These are phyloP conservation scores for Tylopilus sp. DNA, from an alignment of 1,284 basidiomycete species.

Conservation along the genomic window DNA sequence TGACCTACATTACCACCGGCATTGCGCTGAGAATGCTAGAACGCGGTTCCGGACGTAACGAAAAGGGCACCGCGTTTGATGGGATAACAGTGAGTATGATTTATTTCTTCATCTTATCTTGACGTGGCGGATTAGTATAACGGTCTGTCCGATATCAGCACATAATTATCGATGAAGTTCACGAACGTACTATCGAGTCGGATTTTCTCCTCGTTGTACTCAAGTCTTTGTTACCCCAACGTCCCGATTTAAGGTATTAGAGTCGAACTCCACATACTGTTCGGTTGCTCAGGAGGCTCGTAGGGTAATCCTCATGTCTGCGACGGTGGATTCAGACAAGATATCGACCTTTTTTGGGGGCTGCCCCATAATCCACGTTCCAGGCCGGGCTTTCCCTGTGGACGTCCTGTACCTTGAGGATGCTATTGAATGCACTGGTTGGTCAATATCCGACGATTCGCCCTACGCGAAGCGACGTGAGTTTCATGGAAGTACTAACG, in stretches of 20 bases:
- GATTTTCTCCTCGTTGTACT: constrained; percentile 97
- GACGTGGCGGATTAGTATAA: constrained; percentile 5
- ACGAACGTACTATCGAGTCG: constrained; percentile 96
- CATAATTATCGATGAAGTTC: constrained; percentile 79
- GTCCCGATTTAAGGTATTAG: constrained; percentile 78
- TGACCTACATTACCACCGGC: constrained; percentile 91
- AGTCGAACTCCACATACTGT: neutral
- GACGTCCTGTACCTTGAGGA: constrained; percentile 89
- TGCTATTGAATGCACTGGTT: constrained; percentile 83
- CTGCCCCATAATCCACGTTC: constrained; percentile 86
- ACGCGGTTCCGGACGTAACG: constrained; percentile 61
- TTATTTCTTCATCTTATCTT: neutral
- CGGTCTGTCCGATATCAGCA: constrained; percentile 11
- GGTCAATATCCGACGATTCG: constrained; percentile 81
- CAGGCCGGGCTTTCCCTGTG: constrained; percentile 97
- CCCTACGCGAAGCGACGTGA: constrained; percentile 77
- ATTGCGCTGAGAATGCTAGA: constrained; percentile 98
- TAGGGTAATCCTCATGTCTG: constrained; percentile 96
- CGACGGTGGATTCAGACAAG: constrained; percentile 93
- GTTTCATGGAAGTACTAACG: constrained; percentile 21
- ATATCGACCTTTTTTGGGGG: constrained; percentile 91
- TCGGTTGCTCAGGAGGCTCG: neutral
- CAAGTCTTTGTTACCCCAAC: constrained; percentile 79
- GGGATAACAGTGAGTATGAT: constrained; percentile 75
- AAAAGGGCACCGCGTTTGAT: constrained; percentile 79